Base-by-base conservation (phyloP, 2,329 filamentous ascomycete species). In the Cladobotryum mycophilum region DNA sequence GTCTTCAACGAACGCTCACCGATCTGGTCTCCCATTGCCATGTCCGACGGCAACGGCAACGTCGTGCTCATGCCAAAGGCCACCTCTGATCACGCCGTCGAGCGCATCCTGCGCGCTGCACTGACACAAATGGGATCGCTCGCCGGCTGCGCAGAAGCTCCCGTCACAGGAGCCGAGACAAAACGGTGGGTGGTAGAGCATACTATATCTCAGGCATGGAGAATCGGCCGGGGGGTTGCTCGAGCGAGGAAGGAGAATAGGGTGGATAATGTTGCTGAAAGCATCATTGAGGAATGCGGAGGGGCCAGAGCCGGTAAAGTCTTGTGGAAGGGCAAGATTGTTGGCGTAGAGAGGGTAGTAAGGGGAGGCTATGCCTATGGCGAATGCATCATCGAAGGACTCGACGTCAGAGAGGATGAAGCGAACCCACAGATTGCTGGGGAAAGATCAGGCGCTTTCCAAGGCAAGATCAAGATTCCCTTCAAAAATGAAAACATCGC, bases 401-500 rank as follows among this genome's bases (percentile, higher is more conserved):
- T 68, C 17, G 73, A 76, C 18, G 55, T 71, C 49, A 57, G 65
- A 48, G 66, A 69, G 4, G 62, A 64, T 22, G 56, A 59, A 5
- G 47, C 49, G 2, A 48, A 53, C 11, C 22, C 47, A 5, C 20
- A 20, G 20, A 20, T 5, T 3, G 41, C 48, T 12, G 35, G 51
- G 44, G 37, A 46, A 11, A 15, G 20, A 2, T 2, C 34, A 3
- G 14, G 45, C 1, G n/a, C 55, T 2, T 68, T 76, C 61, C 53
- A 60, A 41, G 80, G 80, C 0, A 56, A 65, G 30, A 66, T 86
- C 61, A 83, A 79, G 60, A 82, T 88, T 45, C 83, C 84, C 0
- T 87, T 87, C 70, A 86, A 86, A 67, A 88, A 88, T 63, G 84
- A 88, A 61, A 88, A 87, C 58, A 84, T 88, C 41, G 78, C 78